phyloP scores from a whole-genome alignment of 2,329 filamentous ascomycete genomes.

The Beauveria australis region DNA sequence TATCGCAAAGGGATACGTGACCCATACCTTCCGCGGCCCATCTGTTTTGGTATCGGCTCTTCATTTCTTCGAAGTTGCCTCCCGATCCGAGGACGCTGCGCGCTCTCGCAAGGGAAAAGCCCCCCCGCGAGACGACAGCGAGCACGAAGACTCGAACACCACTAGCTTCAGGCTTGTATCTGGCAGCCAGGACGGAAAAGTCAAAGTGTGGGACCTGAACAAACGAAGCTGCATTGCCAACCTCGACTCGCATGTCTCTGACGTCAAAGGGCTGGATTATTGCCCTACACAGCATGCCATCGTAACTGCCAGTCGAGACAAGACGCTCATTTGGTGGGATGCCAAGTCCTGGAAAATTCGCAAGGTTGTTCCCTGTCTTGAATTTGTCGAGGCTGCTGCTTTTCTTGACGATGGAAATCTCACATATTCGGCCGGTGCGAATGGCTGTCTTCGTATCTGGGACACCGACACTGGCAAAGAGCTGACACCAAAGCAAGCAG shows the following conservation, averaged over 20 bases:
- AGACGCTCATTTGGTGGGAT: slow-evolving; percentile 91
- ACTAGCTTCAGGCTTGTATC: slow-evolving; percentile 72
- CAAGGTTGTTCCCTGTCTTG: slow-evolving; percentile 74
- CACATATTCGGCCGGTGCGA: slow-evolving; percentile 78
- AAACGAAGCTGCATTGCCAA: slow-evolving; percentile 70
- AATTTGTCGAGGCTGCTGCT: slow-evolving; percentile 75
- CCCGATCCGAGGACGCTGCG: slow-evolving; percentile 24
- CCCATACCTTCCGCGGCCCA: slow-evolving; percentile 90
- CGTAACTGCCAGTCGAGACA: slow-evolving; percentile 81
- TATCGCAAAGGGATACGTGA: slow-evolving; percentile 79
- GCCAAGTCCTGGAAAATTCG: slow-evolving; percentile 73
- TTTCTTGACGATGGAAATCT: slow-evolving; percentile 65
- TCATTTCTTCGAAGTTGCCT: slow-evolving; percentile 75
- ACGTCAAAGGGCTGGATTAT: slow-evolving; percentile 82
- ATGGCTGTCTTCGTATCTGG: slow-evolving; percentile 79
- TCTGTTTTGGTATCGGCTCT: slow-evolving; percentile 86
- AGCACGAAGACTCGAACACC: slow-evolving; percentile 30
- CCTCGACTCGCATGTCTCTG: slow-evolving; percentile 87
- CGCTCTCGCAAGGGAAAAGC: slow-evolving; percentile 26
- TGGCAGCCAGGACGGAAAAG: slow-evolving; percentile 87
- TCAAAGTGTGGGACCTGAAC: slow-evolving; percentile 85
- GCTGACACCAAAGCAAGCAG: slow-evolving; percentile 63
- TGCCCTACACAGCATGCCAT: slow-evolving; percentile 65
- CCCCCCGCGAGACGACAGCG: slow-evolving; percentile 22
- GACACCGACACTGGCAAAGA: slow-evolving; percentile 68